A percentile compares a stretch with the other conserved stretches of the same genome.
Evolutionary conservation across 2,329 filamentous ascomycete species (phyloP).

Genomic region (Aspergillus alliaceus): DNA sequence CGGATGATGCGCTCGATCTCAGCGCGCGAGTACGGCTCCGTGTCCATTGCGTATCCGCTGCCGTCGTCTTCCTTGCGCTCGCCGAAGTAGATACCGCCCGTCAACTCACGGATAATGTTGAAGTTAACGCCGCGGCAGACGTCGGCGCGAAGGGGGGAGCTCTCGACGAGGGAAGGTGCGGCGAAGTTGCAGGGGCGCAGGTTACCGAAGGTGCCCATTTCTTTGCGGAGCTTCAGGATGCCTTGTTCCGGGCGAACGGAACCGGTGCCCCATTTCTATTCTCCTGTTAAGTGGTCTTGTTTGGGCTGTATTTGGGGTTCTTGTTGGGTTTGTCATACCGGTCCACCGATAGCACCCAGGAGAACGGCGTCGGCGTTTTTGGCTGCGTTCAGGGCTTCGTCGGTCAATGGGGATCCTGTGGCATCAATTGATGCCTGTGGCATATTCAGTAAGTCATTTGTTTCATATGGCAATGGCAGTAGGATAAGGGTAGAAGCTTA

Average conservation of each 20-base stretch:
- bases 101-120: constrained; percentile 88
- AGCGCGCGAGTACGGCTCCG: constrained; percentile 76
- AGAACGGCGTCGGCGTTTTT: constrained; percentile 87
- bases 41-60: constrained; percentile 76
- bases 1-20: constrained; percentile 89
- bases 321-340: constrained; percentile 50
- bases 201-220: constrained; percentile 93
- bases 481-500: constrained; percentile 53
- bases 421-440: constrained; percentile 82
- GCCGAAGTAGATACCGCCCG: constrained; percentile 93
- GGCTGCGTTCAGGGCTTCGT: constrained; percentile 77
- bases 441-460: not conserved
- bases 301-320: not conserved
- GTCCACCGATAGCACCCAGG: constrained; percentile 92
- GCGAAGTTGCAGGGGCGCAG: constrained; percentile 95
- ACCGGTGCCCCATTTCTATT: constrained; percentile 84
- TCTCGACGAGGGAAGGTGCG: constrained; percentile 77
- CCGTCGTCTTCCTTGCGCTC: constrained; percentile 75
- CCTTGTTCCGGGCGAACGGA: constrained; percentile 88
- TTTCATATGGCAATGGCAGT: not conserved
- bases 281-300: constrained; percentile 5
- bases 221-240: constrained; percentile 85
- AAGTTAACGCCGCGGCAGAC: constrained; percentile 88
- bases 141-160: constrained; percentile 81
- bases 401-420: constrained; percentile 74